phyloP scores from a whole-genome alignment of 1,284 basidiomycete species.

The Trametes pubescens region DNA sequence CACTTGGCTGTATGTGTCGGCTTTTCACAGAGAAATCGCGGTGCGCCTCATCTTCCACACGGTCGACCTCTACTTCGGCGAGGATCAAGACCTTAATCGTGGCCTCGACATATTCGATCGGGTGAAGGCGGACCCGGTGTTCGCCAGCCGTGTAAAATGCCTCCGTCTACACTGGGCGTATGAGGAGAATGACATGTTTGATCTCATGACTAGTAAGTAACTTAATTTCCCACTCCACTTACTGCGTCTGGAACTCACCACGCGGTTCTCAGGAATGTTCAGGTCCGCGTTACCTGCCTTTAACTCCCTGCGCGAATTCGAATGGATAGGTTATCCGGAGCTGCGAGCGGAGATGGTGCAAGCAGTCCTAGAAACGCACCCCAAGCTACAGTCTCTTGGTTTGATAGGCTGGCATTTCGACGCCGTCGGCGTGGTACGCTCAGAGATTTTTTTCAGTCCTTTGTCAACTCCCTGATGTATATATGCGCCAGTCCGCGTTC shows the following conservation, averaged over 20 bases:
- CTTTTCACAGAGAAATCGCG: slow-evolving; percentile 69
- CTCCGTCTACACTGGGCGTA: slow-evolving; percentile 71
- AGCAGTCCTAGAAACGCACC: slow-evolving; percentile 58
- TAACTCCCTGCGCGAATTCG: slow-evolving; percentile 64
- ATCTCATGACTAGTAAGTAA: slow-evolving; percentile 63
- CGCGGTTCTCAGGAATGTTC: slow-evolving; percentile 55
- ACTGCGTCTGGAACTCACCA: not conserved
- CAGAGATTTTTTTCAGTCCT: not conserved
- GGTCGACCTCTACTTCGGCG: slow-evolving; percentile 69
- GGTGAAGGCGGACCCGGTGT: slow-evolving; percentile 64
- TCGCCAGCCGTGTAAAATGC: slow-evolving; percentile 63
- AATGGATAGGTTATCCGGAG: slow-evolving; percentile 78
- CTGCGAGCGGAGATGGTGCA: slow-evolving; percentile 68
- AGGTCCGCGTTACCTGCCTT: slow-evolving; percentile 67
- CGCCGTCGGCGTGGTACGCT: slow-evolving; percentile 59
- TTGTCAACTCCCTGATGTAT: not conserved
- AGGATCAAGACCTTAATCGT: slow-evolving; percentile 62
- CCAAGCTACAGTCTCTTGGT: slow-evolving; percentile 61
- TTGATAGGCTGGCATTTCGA: slow-evolving; percentile 76
- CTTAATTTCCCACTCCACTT: slow-evolving; percentile 1
- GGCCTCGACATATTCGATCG: slow-evolving; percentile 71
- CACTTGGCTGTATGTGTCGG: slow-evolving; percentile 68
- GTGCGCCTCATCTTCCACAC: slow-evolving; percentile 69
- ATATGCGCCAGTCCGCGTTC: slow-evolving; percentile 52
- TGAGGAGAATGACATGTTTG: slow-evolving; percentile 70